Base-by-base conservation (phyloP, 2,329 filamentous ascomycete species). In the Paraconiothyrium sp. region DNA sequence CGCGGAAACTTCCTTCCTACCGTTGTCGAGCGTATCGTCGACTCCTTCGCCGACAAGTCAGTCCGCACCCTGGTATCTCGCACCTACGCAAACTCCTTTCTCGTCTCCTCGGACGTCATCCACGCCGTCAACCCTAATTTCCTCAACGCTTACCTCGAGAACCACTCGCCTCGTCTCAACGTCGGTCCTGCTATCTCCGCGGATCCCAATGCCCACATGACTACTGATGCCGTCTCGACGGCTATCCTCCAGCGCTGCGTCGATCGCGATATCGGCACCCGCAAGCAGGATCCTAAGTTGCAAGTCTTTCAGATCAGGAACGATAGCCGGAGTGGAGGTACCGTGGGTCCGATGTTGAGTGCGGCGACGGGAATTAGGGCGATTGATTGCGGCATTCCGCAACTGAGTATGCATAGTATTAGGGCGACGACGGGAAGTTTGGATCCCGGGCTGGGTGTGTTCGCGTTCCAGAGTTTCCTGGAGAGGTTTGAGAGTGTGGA, bases 51-150 rank as follows among this genome's bases (percentile, higher is more conserved):
- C 0, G 76, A 82, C 32, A 67, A 67, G 34, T 65, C 71, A 54
- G 80, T 83, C 37, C 81, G 82, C 11, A 84, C 84, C 64, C 72
- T 95, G 7, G 76, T 97, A 58, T 89, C 90, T 54, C 90, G 92
- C 74, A 97, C 93, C 0, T 94, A 94, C 69, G 94, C 94, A 49
- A 92, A 92, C 78, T 96, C 92, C 20, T 98, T 97, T 86, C 85
- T 98, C 65, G 86, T 97, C 60, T 96, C 92, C 1, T 92, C 92
- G 27, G 95, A 99, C 76, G 95, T 99, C 59, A 95, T 90, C 5
- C 95, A 98, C 80, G 93, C 94, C 44, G 91, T 94, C 9, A 94
- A 97, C 82, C 95, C 95, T 61, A 98, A 98, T 83, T 99, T 98
- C 83, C 82, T 93, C 0, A 85, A 85, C 66, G 88, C 87, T 32